phyloP scores from a whole-genome alignment of 1,284 basidiomycete species.

The Phlebopus sp. region DNA sequence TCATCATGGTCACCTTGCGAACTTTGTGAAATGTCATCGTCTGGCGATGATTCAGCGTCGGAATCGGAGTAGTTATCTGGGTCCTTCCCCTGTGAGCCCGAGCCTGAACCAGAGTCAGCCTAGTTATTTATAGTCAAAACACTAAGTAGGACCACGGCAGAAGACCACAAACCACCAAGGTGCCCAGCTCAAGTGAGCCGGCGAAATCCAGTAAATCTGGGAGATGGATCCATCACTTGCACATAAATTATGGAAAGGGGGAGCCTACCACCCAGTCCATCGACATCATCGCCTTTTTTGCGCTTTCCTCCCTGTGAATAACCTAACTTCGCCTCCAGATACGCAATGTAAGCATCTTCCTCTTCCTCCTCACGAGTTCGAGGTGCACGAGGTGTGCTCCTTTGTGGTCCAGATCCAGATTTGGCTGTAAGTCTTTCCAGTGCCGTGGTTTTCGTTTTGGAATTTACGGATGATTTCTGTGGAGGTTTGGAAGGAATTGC shows the following conservation, averaged over 20 bases:
- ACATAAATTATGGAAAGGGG: neutral
- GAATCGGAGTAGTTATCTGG: neutral
- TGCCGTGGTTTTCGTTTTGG: constrained; percentile 21
- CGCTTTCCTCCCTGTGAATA: constrained; percentile 37
- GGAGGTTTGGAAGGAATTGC: neutral
- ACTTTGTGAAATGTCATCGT: constrained; percentile 21
- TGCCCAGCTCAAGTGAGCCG: constrained; percentile 24
- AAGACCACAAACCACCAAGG: constrained; percentile 12
- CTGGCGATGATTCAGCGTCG: constrained; percentile 27
- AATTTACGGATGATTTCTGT: neutral
- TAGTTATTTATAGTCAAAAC: constrained; percentile 1
- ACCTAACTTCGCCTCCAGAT: constrained; percentile 72
- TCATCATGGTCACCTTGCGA: constrained; percentile 8
- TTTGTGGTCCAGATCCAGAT: constrained; percentile 18
- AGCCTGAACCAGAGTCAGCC: neutral
- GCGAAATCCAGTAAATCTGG: constrained; percentile 56
- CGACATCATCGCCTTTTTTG: constrained; percentile 49
- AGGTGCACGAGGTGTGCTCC: constrained; percentile 17
- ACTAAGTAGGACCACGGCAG: neutral
- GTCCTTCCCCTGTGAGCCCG: neutral
- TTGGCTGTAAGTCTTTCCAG: constrained; percentile 36
- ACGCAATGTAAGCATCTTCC: constrained; percentile 77
- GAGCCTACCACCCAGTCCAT: constrained; percentile 58
- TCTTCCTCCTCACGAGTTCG: constrained; percentile 47
- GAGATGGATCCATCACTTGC: neutral